Evolutionary conservation across 2,329 filamentous ascomycete genomes (phyloP).

Genomic region (Arthrobotrys megalospora): DNA sequence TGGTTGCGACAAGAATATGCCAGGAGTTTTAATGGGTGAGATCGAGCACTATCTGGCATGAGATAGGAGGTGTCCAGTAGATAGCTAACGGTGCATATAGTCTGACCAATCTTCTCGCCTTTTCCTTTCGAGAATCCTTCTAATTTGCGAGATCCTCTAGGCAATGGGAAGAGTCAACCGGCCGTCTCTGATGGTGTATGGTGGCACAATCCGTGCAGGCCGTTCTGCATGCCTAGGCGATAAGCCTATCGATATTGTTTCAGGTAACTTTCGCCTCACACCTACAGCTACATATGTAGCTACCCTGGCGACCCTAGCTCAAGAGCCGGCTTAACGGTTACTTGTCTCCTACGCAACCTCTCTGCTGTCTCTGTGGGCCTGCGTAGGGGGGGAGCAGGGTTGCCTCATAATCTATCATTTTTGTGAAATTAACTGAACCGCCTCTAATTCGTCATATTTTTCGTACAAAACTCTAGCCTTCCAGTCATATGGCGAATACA

Average conservation of each 20-base stretch:
- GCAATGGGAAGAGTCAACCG: slow-evolving; percentile 96
- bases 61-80: background rate
- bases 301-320: slow-evolving; percentile 8
- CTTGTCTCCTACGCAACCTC: background rate
- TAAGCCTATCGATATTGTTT: slow-evolving; percentile 89
- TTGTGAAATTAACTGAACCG: background rate
- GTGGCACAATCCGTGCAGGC: slow-evolving; percentile 92
- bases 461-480: slow-evolving; percentile 74
- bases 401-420: background rate
- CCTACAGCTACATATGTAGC: slow-evolving; percentile 9
- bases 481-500: slow-evolving; percentile 96
- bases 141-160: slow-evolving; percentile 68
- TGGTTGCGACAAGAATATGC: slow-evolving; percentile 99
- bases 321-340: background rate
- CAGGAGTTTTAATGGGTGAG: slow-evolving; percentile 79
- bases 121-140: slow-evolving; percentile 66
- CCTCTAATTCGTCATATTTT: slow-evolving; percentile 14
- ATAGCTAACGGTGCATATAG: slow-evolving; percentile 40
- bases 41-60: slow-evolving; percentile 17
- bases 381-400: background rate
- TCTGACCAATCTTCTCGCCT: slow-evolving; percentile 36
- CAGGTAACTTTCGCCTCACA: slow-evolving; percentile 66
- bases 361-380: too few relatives aligned
- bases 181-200: slow-evolving; percentile 97
- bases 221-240: slow-evolving; percentile 83